Evolutionary conservation across 169 alveolate species (phyloP), one percentile per base, ranked within the genome.

Genomic region (Plasmodium coatneyi): DNA sequence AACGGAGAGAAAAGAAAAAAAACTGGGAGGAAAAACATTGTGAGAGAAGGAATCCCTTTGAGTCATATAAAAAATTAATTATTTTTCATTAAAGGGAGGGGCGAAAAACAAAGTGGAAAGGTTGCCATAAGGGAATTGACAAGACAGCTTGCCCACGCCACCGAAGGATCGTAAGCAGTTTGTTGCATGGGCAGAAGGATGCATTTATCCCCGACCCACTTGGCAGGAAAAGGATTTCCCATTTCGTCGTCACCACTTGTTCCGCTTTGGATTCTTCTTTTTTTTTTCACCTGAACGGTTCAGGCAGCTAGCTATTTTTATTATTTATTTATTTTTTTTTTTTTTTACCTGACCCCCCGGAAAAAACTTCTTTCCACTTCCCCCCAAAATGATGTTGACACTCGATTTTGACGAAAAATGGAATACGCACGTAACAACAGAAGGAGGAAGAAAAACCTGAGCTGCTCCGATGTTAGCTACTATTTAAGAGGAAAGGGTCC

Each of bases 401-500:
- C 34, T 46, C 34, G 46, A 80, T 80, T 46, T 34, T 46, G 39
- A 49, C 60, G 3, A n/a, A 82, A 82, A 82, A 82, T 82, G 92
- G 92, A 28, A 32, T 66, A 54, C 32, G 70, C 80, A 82, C 39
- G 12, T 56, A 82, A 82, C 71, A 25, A 60, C 39, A 82, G 66
- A 82, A 82, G 30, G n/a, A 82, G 80, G 25, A 82, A 82, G 14
- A 34, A 34, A 16, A 43, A 56, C 49, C 41, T 60, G n/a, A 70
- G 41, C 46, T 6, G 43, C 12, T 43, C 60, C 1, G 41, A 60
- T 66, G 46, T 25, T 60, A 32, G 81, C 16, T 32, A 30, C 3
- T 46, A 25, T n/a, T 80, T 56, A 66, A 82, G 66, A 82, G 92
- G 49, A 82, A 82, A 82, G 32, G 41, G 39, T 54, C 10, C 60